Evolutionary conservation across 257 asterid genomes (phyloP).

Genomic region (Penstemon eatonii): DNA sequence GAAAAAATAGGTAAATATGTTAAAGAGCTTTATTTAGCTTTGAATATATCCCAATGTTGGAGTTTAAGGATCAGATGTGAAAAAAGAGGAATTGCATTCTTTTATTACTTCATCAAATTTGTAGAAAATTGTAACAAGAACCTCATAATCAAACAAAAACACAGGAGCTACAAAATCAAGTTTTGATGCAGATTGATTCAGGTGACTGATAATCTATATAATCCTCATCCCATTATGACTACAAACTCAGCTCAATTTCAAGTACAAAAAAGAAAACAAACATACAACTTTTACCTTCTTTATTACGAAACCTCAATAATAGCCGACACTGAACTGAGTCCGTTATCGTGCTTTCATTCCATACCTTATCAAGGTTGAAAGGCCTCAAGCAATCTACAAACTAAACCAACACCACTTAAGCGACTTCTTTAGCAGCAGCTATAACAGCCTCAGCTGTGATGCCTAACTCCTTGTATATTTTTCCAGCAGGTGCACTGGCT

Average conservation of each 20-base stretch:
- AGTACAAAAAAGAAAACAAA: slow-evolving; percentile 24
- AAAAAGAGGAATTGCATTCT: slow-evolving; percentile 6
- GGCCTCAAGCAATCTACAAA: slow-evolving; percentile 31
- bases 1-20: no score
- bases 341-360: slow-evolving; percentile 17
- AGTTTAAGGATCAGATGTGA: neutral
- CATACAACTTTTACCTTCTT: slow-evolving; percentile 31
- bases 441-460: slow-evolving; percentile 67
- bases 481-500: slow-evolving; percentile 74
- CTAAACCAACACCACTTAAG: slow-evolving; percentile 31
- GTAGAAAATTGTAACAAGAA: neutral
- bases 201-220: slow-evolving; percentile 32
- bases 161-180: slow-evolving; percentile 29
- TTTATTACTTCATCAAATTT: neutral
- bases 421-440: slow-evolving; percentile 72
- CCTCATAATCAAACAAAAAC: slow-evolving; percentile 22
- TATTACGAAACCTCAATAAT: slow-evolving; percentile 40
- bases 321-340: slow-evolving; percentile 27
- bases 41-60: neutral
- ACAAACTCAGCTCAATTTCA: slow-evolving; percentile 33
- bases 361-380: slow-evolving; percentile 21
- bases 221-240: slow-evolving; percentile 32
- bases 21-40: no score
- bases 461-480: slow-evolving; percentile 61
- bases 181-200: slow-evolving; percentile 18